A percentile compares a stretch with the other conserved stretches of the same genome.
phyloP scores from a whole-genome alignment of 169 alveolate genomes.

The Babesia divergens region DNA sequence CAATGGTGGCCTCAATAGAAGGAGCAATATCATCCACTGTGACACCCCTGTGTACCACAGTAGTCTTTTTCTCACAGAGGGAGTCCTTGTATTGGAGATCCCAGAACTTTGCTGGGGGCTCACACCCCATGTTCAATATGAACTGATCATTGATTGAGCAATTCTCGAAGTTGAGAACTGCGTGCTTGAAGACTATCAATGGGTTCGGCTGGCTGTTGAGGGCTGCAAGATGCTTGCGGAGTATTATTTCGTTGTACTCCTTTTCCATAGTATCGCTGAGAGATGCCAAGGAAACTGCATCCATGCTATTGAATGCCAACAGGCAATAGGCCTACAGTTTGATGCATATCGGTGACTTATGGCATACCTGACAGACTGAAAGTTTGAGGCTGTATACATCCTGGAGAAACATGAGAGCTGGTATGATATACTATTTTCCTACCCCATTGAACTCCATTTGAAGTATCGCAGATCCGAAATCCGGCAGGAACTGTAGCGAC shows the following conservation, averaged over 20 bases:
- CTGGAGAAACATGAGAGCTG: background rate
- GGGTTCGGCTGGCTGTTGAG: background rate
- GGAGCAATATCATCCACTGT: constrained; percentile 37
- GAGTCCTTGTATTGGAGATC: background rate
- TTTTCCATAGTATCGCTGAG: background rate
- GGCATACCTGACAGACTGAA: constrained; percentile 22
- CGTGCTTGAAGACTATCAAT: background rate
- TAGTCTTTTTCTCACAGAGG: background rate
- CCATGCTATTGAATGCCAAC: constrained; percentile 27
- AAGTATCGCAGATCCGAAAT: constrained; percentile 41
- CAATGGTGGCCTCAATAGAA: constrained; percentile 54
- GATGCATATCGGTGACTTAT: background rate
- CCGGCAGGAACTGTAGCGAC: constrained; percentile 20
- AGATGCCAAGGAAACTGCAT: background rate
- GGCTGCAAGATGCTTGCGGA: constrained; percentile 33
- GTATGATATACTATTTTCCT: background rate
- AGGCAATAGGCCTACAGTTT: constrained; percentile 30
- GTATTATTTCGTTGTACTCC: constrained; percentile 37
- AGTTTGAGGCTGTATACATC: constrained; percentile 8
- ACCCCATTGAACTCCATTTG: background rate
- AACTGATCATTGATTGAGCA: constrained; percentile 26
- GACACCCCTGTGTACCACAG: background rate
- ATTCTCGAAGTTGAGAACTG: constrained; percentile 12
- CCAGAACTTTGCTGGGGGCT: background rate
- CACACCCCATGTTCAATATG: constrained; percentile 12